These are phyloP conservation scores for Penicillium samsonianum DNA, from an alignment of 495 filamentous ascomycete species.

Conservation along the genomic window DNA sequence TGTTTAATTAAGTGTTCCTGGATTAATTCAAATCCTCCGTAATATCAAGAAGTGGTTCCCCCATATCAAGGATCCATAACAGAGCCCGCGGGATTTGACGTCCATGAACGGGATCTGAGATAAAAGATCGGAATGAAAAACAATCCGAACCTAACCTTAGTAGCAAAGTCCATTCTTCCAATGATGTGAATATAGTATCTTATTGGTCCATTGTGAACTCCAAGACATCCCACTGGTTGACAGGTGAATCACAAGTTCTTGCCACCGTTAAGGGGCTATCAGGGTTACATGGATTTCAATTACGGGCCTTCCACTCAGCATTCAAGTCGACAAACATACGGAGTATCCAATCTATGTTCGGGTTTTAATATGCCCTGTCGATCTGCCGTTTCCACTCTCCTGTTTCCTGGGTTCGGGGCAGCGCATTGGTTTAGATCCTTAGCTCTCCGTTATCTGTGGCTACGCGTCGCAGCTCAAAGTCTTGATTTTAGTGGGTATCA, in stretches of 20 bases:
- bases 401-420: conserved; percentile 19
- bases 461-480: conserved; percentile 4
- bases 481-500: background rate
- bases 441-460: conserved; percentile 1
- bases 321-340: background rate
- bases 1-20: background rate
- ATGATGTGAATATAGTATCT: background rate
- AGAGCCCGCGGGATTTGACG: background rate
- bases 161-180: background rate
- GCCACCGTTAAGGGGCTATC: conserved; percentile 5
- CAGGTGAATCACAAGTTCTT: conserved; percentile 3
- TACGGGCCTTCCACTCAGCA: background rate
- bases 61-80: background rate
- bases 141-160: background rate
- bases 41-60: background rate
- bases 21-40: background rate
- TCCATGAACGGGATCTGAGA: conserved; percentile 1
- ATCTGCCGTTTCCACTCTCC: conserved; percentile 14
- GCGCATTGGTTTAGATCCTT: conserved; percentile 17
- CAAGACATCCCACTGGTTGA: conserved; percentile 4
- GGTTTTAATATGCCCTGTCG: conserved; percentile 2
- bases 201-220: conserved; percentile 1
- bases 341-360: background rate
- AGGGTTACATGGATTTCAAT: conserved; percentile 6
- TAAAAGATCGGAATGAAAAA: background rate